A percentile compares a stretch with the other conserved stretches of the same genome.
Evolutionary conservation across 2,329 filamentous ascomycete genomes (phyloP).

Genomic region (Colletotrichum chrysophilum): DNA sequence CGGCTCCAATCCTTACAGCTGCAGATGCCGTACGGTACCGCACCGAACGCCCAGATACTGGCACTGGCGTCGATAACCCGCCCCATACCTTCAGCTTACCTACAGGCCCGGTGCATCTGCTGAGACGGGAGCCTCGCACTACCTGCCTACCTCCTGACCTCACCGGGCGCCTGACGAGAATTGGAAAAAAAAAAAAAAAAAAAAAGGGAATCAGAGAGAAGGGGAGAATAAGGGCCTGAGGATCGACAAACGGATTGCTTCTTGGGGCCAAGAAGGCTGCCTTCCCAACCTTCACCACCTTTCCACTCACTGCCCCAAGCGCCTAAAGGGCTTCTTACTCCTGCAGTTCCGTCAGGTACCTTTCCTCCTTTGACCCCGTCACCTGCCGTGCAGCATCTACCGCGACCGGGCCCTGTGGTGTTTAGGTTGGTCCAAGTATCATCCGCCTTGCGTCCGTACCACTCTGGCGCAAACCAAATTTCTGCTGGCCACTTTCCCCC

Average conservation of each 20-base stretch:
- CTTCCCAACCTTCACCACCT: background rate
- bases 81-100: background rate
- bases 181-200: background rate
- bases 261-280: background rate
- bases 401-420: background rate
- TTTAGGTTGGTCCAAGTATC: background rate
- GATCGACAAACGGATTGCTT: background rate
- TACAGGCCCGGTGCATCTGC: background rate
- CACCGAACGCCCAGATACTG: background rate
- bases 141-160: background rate
- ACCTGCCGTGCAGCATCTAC: background rate
- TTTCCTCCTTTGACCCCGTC: background rate
- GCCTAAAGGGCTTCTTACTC: background rate
- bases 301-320: background rate
- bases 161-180: background rate
- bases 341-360: background rate
- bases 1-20: background rate
- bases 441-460: background rate
- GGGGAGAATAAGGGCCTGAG: background rate
- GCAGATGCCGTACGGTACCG: background rate
- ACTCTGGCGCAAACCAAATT: background rate
- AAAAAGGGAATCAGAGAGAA: background rate
- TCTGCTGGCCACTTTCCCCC: background rate
- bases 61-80: background rate
- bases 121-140: background rate